Percentiles rank a stretch among this genome's conserved stretches.
Conservation (phyloP, 257 asterid genomes). For the Przewalskia tangutica region DNA sequence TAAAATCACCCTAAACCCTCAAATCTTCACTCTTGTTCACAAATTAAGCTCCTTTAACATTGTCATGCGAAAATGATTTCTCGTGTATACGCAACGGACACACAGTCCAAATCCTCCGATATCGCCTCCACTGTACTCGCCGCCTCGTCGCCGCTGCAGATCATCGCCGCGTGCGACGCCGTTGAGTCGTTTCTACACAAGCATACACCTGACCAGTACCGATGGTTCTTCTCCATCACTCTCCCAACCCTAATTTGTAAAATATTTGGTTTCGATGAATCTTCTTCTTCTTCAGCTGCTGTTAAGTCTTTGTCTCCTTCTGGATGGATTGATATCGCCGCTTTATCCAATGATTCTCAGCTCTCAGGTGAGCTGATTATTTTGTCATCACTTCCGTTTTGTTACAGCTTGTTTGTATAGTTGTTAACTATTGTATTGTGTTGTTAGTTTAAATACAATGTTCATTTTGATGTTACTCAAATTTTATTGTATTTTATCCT, state of each 20-base stretch:
- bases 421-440: no score
- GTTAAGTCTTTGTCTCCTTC: constrained; percentile 14
- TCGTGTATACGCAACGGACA: constrained; percentile 51
- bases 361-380: constrained; percentile 41
- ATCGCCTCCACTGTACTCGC: constrained; percentile 50
- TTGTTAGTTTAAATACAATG: no score
- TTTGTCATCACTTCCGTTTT: not conserved
- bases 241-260: constrained; percentile 81
- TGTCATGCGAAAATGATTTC: constrained; percentile 38
- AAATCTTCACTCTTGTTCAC: not conserved
- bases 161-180: constrained; percentile 58
- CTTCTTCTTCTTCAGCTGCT: constrained; percentile 30
- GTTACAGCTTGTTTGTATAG: no score
- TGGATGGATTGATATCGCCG: constrained; percentile 77
- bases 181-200: constrained; percentile 60
- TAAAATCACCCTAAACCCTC: constrained; percentile 37
- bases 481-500: no score
- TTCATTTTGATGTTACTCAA: no score
- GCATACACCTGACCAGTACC: constrained; percentile 68
- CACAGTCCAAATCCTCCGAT: constrained; percentile 60
- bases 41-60: no score
- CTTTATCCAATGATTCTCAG: constrained; percentile 44
- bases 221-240: constrained; percentile 90
- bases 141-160: constrained; percentile 50
- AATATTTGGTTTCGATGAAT: constrained; percentile 77